A percentile compares a stretch with the other conserved stretches of the same genome.
These are phyloP conservation scores for Venustampulla echinocandica DNA, from an alignment of 495 filamentous ascomycete species.

Conservation along the genomic window DNA sequence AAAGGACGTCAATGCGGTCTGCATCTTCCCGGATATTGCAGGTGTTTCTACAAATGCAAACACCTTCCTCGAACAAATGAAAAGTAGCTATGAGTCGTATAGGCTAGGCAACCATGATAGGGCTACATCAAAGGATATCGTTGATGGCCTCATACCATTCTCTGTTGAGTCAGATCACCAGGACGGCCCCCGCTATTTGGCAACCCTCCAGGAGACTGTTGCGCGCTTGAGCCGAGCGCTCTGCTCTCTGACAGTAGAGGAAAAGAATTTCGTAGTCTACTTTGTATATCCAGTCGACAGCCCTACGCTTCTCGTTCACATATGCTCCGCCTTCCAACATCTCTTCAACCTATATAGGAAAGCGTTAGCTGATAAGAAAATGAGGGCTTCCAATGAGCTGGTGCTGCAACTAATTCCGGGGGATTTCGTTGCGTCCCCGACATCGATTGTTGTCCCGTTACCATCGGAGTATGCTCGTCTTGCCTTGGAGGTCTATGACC, in stretches of 20 bases:
- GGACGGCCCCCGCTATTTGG: constrained; percentile 15
- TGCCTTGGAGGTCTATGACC: constrained; percentile 79
- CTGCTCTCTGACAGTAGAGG: constrained; percentile 33
- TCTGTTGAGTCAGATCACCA: constrained; percentile 9
- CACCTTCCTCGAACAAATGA: constrained; percentile 62
- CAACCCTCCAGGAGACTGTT: constrained; percentile 26
- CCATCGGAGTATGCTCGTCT: constrained; percentile 59
- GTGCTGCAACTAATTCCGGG: constrained; percentile 77
- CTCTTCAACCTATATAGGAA: constrained; percentile 63
- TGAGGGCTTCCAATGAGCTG: constrained; percentile 52
- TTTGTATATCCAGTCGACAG: constrained; percentile 69
- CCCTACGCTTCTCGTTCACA: constrained; percentile 56
- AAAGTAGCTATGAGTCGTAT: constrained; percentile 67
- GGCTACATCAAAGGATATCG: constrained; percentile 40
- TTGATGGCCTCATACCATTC: constrained; percentile 37
- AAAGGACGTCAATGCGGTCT: constrained; percentile 74
- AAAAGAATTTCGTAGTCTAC: constrained; percentile 75
- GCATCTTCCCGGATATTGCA: constrained; percentile 61
- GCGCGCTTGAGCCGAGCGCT: constrained; percentile 32
- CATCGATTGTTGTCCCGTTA: constrained; percentile 56
- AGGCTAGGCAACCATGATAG: constrained; percentile 65
- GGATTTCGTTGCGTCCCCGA: constrained; percentile 56
- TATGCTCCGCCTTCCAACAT: constrained; percentile 69
- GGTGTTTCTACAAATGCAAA: constrained; percentile 50
- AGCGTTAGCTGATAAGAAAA: constrained; percentile 42